Evolutionary conservation across 768 basidiomycete genomes (phyloP), one percentile per base, ranked within the genome.

Genomic region (Hortiboletus flavorubellus): DNA sequence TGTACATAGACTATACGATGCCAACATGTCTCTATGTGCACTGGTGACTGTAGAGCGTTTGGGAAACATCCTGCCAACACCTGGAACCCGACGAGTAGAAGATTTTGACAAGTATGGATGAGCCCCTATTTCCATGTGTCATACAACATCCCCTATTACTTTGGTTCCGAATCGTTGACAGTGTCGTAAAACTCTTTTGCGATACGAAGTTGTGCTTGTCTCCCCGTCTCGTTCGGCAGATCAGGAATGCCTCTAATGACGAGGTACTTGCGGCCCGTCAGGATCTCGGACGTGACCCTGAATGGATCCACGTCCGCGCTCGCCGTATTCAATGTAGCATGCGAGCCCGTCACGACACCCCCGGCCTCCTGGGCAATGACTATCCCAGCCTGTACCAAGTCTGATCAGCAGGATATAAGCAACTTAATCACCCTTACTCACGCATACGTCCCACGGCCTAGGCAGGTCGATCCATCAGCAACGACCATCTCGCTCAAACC

Each of bases 321-420:
- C 0, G 79, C 73, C 11, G 72, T 59, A 3, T 73, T 68, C 58
- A 84, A 76, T 9, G 71, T 70, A 21, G 69, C 72, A 48, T 86
- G 78, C 46, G 85, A 85, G 34, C 91, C 93, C 16, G 88, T 86
- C 31, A 91, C 84, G 11, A 86, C 73, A 14, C 87, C 83, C 6
- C 96, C 96, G 0, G 95, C 90, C 68, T 96, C 96, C 57, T 91
- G 81, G 0, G 91, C 88, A 56, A 98, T 95, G 61, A 96, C 86
- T 12, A 91, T 85, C 0, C 94, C 96, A 3, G 96, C 93, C 76
- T 84, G 62, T 10, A n/a, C 2, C 45, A 14, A 26, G 26, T 26
- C 26, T 26, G 9, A 16, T 51, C 44, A 59, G 53, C 3, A 49
- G 4, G 4, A 39, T 26, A 38, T 37, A 8, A 30, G 18, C 31